A percentile compares a stretch with the other conserved stretches of the same genome.
These are phyloP conservation scores for Penicillium waksmanii DNA, from an alignment of 495 filamentous ascomycete species.

Conservation along the genomic window DNA sequence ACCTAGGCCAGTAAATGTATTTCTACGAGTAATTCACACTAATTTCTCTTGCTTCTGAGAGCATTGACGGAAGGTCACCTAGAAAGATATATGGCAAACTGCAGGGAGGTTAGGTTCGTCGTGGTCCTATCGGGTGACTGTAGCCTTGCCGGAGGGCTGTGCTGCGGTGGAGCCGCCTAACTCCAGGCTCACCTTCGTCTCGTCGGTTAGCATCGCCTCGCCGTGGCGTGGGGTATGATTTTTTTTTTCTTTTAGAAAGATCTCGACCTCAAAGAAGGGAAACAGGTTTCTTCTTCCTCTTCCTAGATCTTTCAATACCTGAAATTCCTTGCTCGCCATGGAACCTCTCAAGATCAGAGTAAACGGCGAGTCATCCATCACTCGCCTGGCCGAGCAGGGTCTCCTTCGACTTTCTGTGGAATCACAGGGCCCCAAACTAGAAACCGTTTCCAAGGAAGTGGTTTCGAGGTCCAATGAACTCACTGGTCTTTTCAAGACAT, in stretches of 20 bases:
- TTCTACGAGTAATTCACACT: no score
- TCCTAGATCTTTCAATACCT: neutral
- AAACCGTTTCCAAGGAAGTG: constrained; percentile 23
- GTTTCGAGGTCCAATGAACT: constrained; percentile 16
- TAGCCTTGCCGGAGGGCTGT: constrained; percentile 14
- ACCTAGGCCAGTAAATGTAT: no score
- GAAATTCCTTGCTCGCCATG: constrained; percentile 9
- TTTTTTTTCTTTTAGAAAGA: neutral
- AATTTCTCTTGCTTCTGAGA: no score
- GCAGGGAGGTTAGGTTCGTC: no score
- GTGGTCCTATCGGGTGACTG: constrained; percentile 6
- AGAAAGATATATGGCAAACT: no score
- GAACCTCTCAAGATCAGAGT: constrained; percentile 25
- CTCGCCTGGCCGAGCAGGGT: constrained; percentile 21
- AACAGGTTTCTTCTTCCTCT: neutral
- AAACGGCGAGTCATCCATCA: constrained; percentile 22
- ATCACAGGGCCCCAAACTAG: constrained; percentile 17
- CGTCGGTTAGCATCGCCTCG: neutral
- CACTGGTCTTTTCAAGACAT: constrained; percentile 15
- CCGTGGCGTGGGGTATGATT: neutral
- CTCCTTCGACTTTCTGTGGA: constrained; percentile 19
- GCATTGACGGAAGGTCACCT: no score
- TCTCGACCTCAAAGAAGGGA: neutral
- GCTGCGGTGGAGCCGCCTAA: neutral
- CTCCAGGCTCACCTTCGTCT: neutral